phyloP scores from a whole-genome alignment of 2,329 filamentous ascomycete species.

The Xylariaceae sp. region DNA sequence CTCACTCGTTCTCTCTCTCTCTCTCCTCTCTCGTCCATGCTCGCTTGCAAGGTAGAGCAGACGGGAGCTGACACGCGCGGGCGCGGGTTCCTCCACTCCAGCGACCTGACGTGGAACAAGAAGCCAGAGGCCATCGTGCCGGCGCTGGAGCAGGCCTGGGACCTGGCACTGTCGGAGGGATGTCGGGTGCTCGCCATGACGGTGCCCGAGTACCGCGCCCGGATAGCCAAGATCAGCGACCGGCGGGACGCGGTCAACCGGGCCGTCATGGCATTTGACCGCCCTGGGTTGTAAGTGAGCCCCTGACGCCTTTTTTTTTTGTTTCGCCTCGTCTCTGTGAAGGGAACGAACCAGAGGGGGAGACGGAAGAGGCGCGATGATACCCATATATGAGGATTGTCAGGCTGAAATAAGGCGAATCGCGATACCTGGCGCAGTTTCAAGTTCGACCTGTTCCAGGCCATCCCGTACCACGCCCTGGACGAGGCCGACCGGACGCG shows the following conservation, averaged over 20 bases:
- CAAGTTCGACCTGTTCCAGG: conserved; percentile 3
- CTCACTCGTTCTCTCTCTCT: no score
- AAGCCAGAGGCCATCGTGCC: background rate
- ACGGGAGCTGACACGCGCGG: no score
- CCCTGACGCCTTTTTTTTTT: background rate
- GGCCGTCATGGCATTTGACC: conserved; percentile 1
- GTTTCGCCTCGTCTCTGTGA: no score
- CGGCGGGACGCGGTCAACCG: conserved; percentile 1
- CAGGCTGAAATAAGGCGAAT: no score
- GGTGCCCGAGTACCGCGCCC: conserved; percentile 2
- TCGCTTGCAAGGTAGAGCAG: no score
- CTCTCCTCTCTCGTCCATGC: no score
- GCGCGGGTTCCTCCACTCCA: background rate
- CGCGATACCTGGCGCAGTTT: background rate
- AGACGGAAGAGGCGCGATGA: background rate
- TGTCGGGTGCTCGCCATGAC: conserved; percentile 3
- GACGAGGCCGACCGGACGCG: conserved; percentile 1
- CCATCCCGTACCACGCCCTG: conserved; percentile 4
- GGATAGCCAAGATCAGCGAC: conserved; percentile 1
- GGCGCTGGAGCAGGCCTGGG: conserved; percentile 2
- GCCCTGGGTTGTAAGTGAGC: conserved; percentile 1
- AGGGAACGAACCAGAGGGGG: no score
- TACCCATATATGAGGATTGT: no score
- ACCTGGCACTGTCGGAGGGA: conserved; percentile 2
- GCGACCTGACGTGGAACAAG: conserved; percentile 4